These are phyloP conservation scores for Scedosporium dehoogii DNA, from an alignment of 2,329 filamentous ascomycete genomes.

Conservation along the genomic window DNA sequence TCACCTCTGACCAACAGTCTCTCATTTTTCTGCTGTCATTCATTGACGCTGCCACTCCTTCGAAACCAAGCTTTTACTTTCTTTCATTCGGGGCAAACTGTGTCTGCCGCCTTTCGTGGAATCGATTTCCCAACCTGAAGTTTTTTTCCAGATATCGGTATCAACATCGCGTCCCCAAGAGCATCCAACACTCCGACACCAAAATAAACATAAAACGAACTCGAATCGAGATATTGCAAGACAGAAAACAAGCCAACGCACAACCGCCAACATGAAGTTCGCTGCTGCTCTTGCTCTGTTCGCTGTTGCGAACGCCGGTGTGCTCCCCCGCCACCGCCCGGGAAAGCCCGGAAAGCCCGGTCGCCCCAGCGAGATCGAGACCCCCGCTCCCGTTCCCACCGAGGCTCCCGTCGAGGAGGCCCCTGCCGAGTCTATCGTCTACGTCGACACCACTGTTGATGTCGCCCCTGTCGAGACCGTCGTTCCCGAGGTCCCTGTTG, in stretches of 20 bases:
- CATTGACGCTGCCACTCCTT: slow-evolving; percentile 18
- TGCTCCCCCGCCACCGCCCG: slow-evolving; percentile 23
- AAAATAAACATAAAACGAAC: slow-evolving; percentile 11
- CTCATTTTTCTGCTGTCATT: slow-evolving; percentile 16
- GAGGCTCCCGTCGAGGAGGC: not conserved
- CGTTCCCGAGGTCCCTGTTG: not conserved
- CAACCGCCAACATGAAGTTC: slow-evolving; percentile 36
- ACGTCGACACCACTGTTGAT: slow-evolving; percentile 5
- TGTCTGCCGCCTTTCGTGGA: slow-evolving; percentile 17
- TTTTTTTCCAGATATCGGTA: not conserved
- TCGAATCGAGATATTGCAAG: not conserved
- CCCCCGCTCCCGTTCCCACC: not conserved
- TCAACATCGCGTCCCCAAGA: not conserved
- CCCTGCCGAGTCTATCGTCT: not conserved
- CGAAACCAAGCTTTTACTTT: slow-evolving; percentile 15
- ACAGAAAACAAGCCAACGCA: slow-evolving; percentile 7
- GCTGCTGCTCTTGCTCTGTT: slow-evolving; percentile 33
- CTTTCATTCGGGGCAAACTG: slow-evolving; percentile 20
- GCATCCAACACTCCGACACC: slow-evolving; percentile 5
- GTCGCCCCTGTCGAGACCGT: not conserved
- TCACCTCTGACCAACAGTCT: slow-evolving; percentile 9
- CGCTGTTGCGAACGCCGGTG: slow-evolving; percentile 31
- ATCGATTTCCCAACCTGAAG: not conserved
- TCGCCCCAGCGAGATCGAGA: not conserved
- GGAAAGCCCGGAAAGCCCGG: slow-evolving; percentile 11